Evolutionary conservation across 441 rosid species (phyloP).

Genomic region (California macrophylla): DNA sequence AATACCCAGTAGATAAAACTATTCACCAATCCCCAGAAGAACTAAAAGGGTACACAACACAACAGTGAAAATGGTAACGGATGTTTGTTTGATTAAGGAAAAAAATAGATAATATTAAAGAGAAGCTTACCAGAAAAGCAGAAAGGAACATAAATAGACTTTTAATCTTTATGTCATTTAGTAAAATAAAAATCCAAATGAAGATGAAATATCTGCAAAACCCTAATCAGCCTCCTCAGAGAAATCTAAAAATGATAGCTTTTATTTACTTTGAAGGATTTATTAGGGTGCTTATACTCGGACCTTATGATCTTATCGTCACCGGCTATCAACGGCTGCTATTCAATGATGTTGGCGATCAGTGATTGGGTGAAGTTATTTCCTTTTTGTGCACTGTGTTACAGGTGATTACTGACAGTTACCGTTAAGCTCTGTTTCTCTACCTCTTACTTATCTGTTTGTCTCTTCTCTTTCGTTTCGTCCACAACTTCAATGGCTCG

Average conservation of each 20-base stretch:
- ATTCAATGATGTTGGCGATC: neutral
- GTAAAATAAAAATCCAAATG: neutral
- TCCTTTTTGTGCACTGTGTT: neutral
- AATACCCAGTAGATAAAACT: neutral
- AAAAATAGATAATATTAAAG: neutral
- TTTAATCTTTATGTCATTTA: neutral
- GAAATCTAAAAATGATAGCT: neutral
- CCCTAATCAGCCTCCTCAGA: slow-evolving; percentile 1
- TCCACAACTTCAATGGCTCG: neutral
- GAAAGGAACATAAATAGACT: neutral
- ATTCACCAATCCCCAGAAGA: neutral
- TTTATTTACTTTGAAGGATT: neutral
- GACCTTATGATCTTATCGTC: neutral
- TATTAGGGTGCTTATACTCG: neutral
- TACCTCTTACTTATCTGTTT: neutral
- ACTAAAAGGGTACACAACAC: neutral
- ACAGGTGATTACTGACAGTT: neutral
- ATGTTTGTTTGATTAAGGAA: neutral
- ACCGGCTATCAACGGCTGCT: neutral
- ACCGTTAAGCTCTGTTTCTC: neutral
- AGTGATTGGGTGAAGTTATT: neutral
- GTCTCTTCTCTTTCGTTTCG: neutral
- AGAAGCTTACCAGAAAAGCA: slow-evolving; percentile 5
- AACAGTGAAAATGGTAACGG: neutral
- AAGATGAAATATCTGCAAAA: slow-evolving; percentile 5